Conservation (phyloP, 805 yeast species). For the Komagataella populi region DNA sequence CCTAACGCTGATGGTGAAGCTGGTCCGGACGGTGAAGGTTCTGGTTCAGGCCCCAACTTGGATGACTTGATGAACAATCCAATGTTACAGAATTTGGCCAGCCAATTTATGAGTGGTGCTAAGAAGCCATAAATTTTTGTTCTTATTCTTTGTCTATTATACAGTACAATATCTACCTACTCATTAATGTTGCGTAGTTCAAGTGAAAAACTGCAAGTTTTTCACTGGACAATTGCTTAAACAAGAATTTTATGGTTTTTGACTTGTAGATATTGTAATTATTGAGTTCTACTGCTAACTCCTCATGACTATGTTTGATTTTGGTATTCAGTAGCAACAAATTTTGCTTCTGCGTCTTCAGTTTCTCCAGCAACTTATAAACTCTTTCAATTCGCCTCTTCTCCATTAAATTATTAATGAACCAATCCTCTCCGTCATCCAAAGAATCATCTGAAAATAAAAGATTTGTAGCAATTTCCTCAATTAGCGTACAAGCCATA, state of each 20-base stretch:
- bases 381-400: background rate
- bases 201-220: slow-evolving; percentile 18
- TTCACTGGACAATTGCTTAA: slow-evolving; percentile 19
- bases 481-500: background rate
- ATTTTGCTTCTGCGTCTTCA: slow-evolving; percentile 3
- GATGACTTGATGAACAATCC: slow-evolving; percentile 73
- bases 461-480: background rate
- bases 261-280: slow-evolving; percentile 40
- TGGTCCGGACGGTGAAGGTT: slow-evolving; percentile 10
- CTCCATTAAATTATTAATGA: background rate
- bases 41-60: slow-evolving; percentile 34
- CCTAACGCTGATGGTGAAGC: slow-evolving; percentile 6
- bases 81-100: slow-evolving; percentile 58
- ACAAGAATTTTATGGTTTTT: slow-evolving; percentile 21
- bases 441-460: background rate
- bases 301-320: slow-evolving; percentile 43
- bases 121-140: slow-evolving; percentile 10
- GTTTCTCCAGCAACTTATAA: background rate
- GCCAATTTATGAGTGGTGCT: slow-evolving; percentile 48
- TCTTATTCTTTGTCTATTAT: background rate
- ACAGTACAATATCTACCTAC: slow-evolving; percentile 6
- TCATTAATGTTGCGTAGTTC: background rate
- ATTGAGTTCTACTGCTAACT: slow-evolving; percentile 48
- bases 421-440: background rate
- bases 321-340: slow-evolving; percentile 29